These are phyloP conservation scores for Suillus subalutaceus DNA, from an alignment of 768 basidiomycete genomes.

Conservation along the genomic window DNA sequence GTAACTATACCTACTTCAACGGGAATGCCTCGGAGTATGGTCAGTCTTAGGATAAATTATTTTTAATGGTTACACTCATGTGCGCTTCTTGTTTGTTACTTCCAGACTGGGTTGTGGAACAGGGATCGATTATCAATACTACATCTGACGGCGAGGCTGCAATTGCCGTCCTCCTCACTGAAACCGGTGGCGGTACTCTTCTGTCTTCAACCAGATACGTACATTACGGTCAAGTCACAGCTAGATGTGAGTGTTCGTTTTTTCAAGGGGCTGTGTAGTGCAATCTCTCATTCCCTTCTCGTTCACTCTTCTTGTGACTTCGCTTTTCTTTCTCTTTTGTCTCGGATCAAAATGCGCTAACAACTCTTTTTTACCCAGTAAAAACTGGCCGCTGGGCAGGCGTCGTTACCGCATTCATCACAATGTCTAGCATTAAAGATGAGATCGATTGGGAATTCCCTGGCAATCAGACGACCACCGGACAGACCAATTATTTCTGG, in stretches of 20 bases:
- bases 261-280: neutral
- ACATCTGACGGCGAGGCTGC: conserved; percentile 61
- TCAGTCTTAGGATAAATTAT: conserved; percentile 23
- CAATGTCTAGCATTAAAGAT: conserved; percentile 82
- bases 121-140: conserved; percentile 66
- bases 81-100: conserved; percentile 1
- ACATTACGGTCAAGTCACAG: conserved; percentile 78
- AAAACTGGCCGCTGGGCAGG: conserved; percentile 82
- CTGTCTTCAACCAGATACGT: conserved; percentile 81
- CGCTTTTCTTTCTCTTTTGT: neutral
- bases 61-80: neutral
- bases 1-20: conserved; percentile 67
- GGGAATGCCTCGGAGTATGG: conserved; percentile 77
- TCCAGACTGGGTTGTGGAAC: conserved; percentile 72
- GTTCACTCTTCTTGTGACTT: neutral
- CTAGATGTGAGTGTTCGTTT: conserved; percentile 47
- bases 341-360: neutral
- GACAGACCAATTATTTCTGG: conserved; percentile 85
- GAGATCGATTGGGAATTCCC: conserved; percentile 91
- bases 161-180: conserved; percentile 66
- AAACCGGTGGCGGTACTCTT: conserved; percentile 75
- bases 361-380: conserved; percentile 42
- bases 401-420: conserved; percentile 84
- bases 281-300: neutral
- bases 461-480: conserved; percentile 60